These are phyloP conservation scores for Knufia petricola DNA, from an alignment of 2,329 filamentous ascomycete genomes.

Conservation along the genomic window DNA sequence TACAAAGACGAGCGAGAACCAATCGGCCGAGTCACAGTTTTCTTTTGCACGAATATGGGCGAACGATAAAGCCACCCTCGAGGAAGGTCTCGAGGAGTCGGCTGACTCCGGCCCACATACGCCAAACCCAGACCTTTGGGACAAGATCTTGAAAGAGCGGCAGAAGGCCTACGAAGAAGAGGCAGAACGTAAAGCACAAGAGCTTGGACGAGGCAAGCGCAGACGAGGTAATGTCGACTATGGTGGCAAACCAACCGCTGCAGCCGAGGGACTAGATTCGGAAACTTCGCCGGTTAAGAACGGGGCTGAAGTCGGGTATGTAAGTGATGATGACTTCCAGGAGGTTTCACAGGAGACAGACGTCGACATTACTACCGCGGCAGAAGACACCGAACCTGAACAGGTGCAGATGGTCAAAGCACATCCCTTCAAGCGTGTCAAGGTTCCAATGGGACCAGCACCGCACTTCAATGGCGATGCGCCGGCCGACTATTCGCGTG, in stretches of 20 bases:
- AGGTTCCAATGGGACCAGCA: conserved; percentile 22
- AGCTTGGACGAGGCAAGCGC: conserved; percentile 77
- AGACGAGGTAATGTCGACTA: conserved; percentile 39
- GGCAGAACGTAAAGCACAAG: conserved; percentile 57
- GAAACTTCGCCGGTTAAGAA: conserved; percentile 23
- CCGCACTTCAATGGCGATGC: conserved; percentile 20
- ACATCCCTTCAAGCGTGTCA: conserved; percentile 32
- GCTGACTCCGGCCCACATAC: conserved; percentile 51
- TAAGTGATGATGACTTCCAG: conserved; percentile 28
- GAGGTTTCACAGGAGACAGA: conserved; percentile 24
- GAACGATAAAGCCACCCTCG: conserved; percentile 62
- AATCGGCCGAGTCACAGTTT: conserved; percentile 68
- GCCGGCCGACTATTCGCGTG: conserved; percentile 9
- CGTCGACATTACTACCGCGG: conserved; percentile 23
- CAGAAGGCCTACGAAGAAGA: conserved; percentile 69
- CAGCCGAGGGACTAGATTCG: conserved; percentile 2
- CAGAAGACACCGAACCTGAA: conserved; percentile 13
- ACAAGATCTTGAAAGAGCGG: conserved; percentile 74
- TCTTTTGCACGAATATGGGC: conserved; percentile 87
- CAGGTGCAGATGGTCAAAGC: conserved; percentile 23
- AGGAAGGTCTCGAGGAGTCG: conserved; percentile 47
- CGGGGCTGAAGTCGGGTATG: conserved; percentile 11
- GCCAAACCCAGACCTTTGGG: conserved; percentile 58
- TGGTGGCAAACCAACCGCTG: conserved; percentile 12
- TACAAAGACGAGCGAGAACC: conserved; percentile 54